phyloP scores from a whole-genome alignment of 176 grass and related monocot genomes.

The Juncus effusus region DNA sequence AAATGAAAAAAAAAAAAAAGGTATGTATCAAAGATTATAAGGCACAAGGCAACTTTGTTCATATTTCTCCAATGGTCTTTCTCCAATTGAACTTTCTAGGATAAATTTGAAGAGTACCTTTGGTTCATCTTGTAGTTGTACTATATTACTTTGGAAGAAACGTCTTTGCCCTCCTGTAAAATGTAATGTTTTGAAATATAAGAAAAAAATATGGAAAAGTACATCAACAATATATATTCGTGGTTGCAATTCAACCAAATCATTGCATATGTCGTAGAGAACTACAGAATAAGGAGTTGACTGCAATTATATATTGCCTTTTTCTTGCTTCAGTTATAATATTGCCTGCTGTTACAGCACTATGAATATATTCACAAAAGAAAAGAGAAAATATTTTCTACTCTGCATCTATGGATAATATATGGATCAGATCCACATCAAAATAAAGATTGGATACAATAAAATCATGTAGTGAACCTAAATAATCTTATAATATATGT shows the following conservation, averaged over 20 bases:
- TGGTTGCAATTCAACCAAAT: neutral
- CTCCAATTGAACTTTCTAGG: neutral
- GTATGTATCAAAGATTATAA: neutral
- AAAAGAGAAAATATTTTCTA: too few relatives aligned
- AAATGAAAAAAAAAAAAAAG: neutral
- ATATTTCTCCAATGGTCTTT: neutral
- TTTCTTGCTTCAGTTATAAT: too few relatives aligned
- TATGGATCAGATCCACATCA: too few relatives aligned
- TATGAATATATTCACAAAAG: too few relatives aligned
- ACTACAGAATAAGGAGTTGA: too few relatives aligned
- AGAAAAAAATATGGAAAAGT: neutral
- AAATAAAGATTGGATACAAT: too few relatives aligned
- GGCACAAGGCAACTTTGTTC: neutral
- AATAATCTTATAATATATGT: too few relatives aligned
- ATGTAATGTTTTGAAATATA: neutral
- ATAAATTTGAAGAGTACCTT: conserved; percentile 3
- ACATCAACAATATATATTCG: neutral
- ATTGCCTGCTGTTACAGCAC: too few relatives aligned
- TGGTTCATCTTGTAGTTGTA: conserved; percentile 15
- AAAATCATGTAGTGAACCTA: too few relatives aligned
- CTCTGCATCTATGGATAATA: too few relatives aligned
- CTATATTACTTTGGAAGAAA: conserved; percentile 14
- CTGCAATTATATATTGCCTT: too few relatives aligned
- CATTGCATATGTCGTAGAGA: neutral
- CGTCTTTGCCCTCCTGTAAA: conserved; percentile 30